Percentiles rank a stretch among this genome's conserved stretches.
Conservation (phyloP, 2,329 filamentous ascomycete species). For the Aspergillus proliferans region DNA sequence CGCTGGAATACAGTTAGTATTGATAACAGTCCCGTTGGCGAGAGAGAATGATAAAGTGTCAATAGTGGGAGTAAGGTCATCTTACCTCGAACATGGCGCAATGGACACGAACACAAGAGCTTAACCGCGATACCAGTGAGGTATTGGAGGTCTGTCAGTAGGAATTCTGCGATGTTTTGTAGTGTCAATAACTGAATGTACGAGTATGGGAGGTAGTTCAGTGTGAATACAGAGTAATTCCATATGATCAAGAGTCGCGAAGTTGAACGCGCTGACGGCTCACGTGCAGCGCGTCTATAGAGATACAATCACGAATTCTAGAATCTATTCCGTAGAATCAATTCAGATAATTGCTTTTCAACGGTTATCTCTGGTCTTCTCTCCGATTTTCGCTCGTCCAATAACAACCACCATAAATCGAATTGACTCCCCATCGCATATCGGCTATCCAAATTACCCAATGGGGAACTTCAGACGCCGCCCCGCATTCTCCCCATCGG, state of each 20-base stretch:
- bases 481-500: conserved; percentile 1
- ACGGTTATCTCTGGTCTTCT: background rate
- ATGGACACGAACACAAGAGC: too few species aligned
- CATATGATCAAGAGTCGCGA: too few species aligned
- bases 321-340: too few species aligned
- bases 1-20: conserved; percentile 38
- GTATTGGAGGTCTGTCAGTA: too few species aligned
- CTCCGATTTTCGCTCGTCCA: background rate
- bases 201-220: too few species aligned
- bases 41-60: background rate
- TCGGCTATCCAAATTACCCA: conserved; percentile 7
- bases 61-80: background rate
- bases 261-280: too few species aligned
- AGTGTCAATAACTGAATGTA: too few species aligned
- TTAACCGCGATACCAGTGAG: too few species aligned
- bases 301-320: background rate
- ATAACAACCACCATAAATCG: background rate
- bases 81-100: conserved; percentile 25
- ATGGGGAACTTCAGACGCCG: conserved; percentile 11
- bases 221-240: too few species aligned
- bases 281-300: background rate
- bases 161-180: too few species aligned
- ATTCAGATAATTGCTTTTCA: too few species aligned
- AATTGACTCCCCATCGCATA: background rate
- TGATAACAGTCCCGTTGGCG: background rate